A percentile compares a stretch with the other conserved stretches of the same genome.
Conservation (phyloP, 352 stramenopile species). For the Globisporangium irregulare region DNA sequence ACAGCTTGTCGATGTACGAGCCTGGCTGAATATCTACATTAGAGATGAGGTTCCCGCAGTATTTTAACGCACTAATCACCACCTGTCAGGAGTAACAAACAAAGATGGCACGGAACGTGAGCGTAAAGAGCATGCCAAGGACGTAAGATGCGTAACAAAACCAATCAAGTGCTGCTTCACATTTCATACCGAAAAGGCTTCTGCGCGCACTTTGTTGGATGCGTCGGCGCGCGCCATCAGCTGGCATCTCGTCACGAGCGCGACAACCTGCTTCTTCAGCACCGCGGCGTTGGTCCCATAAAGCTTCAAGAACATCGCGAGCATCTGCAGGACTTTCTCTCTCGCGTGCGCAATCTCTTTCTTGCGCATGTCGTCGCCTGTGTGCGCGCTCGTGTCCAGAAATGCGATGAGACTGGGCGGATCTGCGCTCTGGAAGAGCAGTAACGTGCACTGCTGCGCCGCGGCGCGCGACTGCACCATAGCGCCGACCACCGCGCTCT, state of each 20-base stretch:
- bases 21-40: conserved; percentile 50
- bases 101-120: neutral
- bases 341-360: conserved; percentile 47
- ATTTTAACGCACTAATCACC: conserved; percentile 57
- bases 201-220: conserved; percentile 65
- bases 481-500: conserved; percentile 33
- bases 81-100: conserved; percentile 24
- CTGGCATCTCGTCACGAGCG: conserved; percentile 44
- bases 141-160: neutral
- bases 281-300: conserved; percentile 49
- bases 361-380: conserved; percentile 56
- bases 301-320: conserved; percentile 48
- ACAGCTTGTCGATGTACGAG: conserved; percentile 64
- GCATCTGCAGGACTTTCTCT: conserved; percentile 45
- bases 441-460: conserved; percentile 63
- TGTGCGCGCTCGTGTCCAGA: conserved; percentile 42
- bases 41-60: conserved; percentile 26
- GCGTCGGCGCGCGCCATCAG: conserved; percentile 46
- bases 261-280: conserved; percentile 42
- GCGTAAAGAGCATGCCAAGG: neutral
- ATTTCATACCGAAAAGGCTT: conserved; percentile 38
- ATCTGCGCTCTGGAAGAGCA: conserved; percentile 52
- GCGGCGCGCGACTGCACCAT: conserved; percentile 58
- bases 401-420: conserved; percentile 59
- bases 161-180: neutral